Percentiles rank a stretch among this genome's conserved stretches.
Conservation (phyloP, 2,329 filamentous ascomycete species). For the Stemphylium beticola region DNA sequence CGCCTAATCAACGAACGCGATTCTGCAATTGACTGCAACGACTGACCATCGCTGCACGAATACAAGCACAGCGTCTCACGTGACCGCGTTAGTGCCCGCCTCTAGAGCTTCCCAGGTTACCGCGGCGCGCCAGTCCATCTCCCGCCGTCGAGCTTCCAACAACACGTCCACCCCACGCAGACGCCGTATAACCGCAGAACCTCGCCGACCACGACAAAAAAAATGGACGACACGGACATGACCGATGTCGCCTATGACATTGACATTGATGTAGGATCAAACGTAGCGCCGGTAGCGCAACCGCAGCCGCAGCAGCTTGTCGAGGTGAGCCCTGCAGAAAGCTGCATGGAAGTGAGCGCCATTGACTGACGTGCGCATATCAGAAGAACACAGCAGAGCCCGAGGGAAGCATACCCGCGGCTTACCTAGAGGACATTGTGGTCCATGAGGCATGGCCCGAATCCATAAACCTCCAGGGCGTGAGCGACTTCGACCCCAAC, state of each 20-base stretch:
- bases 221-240: slow-evolving; percentile 44
- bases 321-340: slow-evolving; percentile 16
- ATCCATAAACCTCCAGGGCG: slow-evolving; percentile 83
- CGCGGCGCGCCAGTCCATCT: slow-evolving; percentile 11
- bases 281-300: slow-evolving; percentile 25
- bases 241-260: slow-evolving; percentile 47
- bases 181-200: slow-evolving; percentile 3
- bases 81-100: slow-evolving; percentile 21
- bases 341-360: slow-evolving; percentile 4
- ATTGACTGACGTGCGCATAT: slow-evolving; percentile 11
- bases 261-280: slow-evolving; percentile 42
- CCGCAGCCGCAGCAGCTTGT: slow-evolving; percentile 30
- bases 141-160: slow-evolving; percentile 6
- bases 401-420: slow-evolving; percentile 36
- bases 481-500: slow-evolving; percentile 80
- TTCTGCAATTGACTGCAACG: background rate
- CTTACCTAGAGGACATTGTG: slow-evolving; percentile 43
- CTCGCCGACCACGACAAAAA: slow-evolving; percentile 9
- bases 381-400: slow-evolving; percentile 3
- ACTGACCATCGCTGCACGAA: background rate
- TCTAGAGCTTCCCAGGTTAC: slow-evolving; percentile 7
- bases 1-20: background rate
- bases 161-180: slow-evolving; percentile 23
- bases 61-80: slow-evolving; percentile 8
- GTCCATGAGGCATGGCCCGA: slow-evolving; percentile 51